A percentile compares a stretch with the other conserved stretches of the same genome.
Conservation (phyloP, 192 early-diverging fungal genomes). For the Linnemannia zychae region DNA sequence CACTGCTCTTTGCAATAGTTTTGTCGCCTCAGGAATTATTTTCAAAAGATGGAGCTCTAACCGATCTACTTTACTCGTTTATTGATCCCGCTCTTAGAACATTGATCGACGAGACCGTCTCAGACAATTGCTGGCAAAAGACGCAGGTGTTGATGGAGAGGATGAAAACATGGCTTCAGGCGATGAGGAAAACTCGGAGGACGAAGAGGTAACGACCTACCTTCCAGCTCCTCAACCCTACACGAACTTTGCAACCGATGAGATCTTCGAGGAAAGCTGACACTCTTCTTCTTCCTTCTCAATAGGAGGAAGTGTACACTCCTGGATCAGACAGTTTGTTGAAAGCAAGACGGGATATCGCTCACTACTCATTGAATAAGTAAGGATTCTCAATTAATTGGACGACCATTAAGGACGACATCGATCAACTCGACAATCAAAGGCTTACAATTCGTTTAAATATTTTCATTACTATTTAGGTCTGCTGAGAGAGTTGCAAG, state of each 20-base stretch:
- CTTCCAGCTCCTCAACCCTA: not conserved
- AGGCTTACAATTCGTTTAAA: not conserved
- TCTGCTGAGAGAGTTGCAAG: slow-evolving; percentile 74
- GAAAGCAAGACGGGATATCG: slow-evolving; percentile 77
- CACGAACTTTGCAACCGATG: not conserved
- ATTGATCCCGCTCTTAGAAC: slow-evolving; percentile 27
- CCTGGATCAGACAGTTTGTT: slow-evolving; percentile 80
- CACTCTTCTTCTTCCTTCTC: slow-evolving; percentile 32
- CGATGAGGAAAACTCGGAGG: slow-evolving; percentile 68
- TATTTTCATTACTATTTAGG: slow-evolving; percentile 40
- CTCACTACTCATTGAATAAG: slow-evolving; percentile 79
- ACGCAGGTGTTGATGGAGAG: slow-evolving; percentile 55
- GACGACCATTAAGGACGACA: not conserved
- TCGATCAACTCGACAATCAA: not conserved
- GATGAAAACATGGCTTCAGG: slow-evolving; percentile 67
- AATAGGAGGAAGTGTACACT: slow-evolving; percentile 85
- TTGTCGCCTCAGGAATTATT: not conserved
- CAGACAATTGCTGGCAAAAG: slow-evolving; percentile 77
- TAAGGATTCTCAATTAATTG: slow-evolving; percentile 22
- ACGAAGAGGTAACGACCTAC: slow-evolving; percentile 23
- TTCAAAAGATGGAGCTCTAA: not conserved
- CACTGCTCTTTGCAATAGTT: not conserved
- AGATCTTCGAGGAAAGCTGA: slow-evolving; percentile 4
- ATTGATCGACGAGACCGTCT: slow-evolving; percentile 81
- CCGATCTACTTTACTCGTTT: not conserved